Conservation (phyloP, 495 filamentous ascomycete species). For the Alectoria sarmentosa region DNA sequence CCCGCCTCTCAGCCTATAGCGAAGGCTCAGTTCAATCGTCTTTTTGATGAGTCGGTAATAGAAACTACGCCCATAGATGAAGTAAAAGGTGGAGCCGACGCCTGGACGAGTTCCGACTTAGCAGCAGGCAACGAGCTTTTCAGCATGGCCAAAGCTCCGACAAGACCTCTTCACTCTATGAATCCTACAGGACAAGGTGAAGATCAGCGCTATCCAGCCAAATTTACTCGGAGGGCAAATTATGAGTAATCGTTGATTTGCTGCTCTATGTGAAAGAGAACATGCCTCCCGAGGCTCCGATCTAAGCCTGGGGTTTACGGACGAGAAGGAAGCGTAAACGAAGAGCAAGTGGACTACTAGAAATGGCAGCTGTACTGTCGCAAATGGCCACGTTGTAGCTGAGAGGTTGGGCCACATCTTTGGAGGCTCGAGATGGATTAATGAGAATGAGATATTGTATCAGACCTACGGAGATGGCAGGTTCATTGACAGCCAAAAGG, state of each 20-base stretch:
- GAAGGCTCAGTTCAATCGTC: not conserved
- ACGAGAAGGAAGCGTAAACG: not conserved
- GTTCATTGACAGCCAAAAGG: too few relatives aligned
- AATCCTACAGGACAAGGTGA: not conserved
- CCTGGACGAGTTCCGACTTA: not conserved
- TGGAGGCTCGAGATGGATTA: too few relatives aligned
- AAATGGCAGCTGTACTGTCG: not conserved
- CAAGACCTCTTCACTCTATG: not conserved
- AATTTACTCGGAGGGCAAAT: not conserved
- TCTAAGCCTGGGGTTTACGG: not conserved
- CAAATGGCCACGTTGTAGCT: not conserved
- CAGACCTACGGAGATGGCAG: too few relatives aligned
- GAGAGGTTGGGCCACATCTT: too few relatives aligned
- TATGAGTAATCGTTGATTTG: not conserved
- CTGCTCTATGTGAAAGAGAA: not conserved
- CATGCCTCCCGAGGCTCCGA: not conserved
- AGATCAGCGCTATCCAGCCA: not conserved
- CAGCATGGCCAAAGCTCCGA: not conserved
- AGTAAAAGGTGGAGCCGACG: not conserved
- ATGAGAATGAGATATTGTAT: too few relatives aligned
- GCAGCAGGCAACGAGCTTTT: not conserved
- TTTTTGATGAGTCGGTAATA: not conserved
- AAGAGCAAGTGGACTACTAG: not conserved
- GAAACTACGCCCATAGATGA: not conserved
- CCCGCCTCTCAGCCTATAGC: not conserved